These are phyloP conservation scores for Globisporangium okanoganense DNA, from an alignment of 352 stramenopile genomes.

Conservation along the genomic window DNA sequence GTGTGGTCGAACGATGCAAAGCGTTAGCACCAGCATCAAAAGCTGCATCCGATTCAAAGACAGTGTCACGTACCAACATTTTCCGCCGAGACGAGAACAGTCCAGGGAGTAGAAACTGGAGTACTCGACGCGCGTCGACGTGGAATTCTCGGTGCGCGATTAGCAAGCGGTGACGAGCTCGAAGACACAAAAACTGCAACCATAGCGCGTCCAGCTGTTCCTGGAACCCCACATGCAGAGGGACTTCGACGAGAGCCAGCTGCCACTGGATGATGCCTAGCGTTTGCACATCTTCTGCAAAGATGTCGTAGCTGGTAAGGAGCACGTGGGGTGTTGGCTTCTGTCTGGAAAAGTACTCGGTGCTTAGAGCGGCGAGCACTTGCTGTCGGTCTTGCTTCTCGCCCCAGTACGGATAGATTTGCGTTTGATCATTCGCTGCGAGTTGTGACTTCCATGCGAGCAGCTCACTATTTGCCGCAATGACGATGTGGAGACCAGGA, in stretches of 20 bases:
- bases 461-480: constrained; percentile 36
- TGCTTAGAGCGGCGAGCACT: constrained; percentile 31
- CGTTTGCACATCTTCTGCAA: constrained; percentile 40
- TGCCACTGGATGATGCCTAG: constrained; percentile 46
- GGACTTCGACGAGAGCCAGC: constrained; percentile 42
- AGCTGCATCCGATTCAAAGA: neutral
- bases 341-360: constrained; percentile 29
- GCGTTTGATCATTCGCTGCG: constrained; percentile 19
- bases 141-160: constrained; percentile 32
- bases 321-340: constrained; percentile 39
- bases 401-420: constrained; percentile 58
- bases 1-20: neutral
- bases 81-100: constrained; percentile 70
- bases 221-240: constrained; percentile 9
- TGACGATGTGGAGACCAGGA: constrained; percentile 38
- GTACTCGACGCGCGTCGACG: constrained; percentile 41
- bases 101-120: constrained; percentile 67
- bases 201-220: constrained; percentile 37
- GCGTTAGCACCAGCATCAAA: neutral
- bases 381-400: constrained; percentile 32
- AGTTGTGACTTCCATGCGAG: constrained; percentile 36
- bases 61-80: constrained; percentile 48
- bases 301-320: constrained; percentile 52
- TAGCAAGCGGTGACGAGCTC: constrained; percentile 62
- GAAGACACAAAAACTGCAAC: constrained; percentile 45